Conservation (phyloP, 441 rosid genomes). For the Rhodomyrtus psidioides region DNA sequence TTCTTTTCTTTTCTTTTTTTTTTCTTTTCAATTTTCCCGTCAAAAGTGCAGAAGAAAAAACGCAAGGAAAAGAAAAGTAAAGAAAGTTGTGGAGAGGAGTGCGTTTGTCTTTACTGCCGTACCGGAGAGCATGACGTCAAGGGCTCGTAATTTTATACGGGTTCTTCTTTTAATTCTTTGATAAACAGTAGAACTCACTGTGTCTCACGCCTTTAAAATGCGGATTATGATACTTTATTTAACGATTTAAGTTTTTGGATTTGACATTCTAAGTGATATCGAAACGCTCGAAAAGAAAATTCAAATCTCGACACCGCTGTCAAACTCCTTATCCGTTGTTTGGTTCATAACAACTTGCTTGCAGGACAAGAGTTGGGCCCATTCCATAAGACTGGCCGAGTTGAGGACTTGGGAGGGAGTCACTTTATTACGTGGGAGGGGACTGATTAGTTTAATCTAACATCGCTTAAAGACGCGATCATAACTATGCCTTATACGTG, state of each 20-base stretch:
- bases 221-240: neutral
- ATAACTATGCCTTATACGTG: neutral
- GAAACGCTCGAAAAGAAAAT: accelerated
- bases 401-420: neutral
- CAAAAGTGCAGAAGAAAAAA: neutral
- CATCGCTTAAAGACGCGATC: neutral
- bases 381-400: neutral
- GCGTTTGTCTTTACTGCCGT: neutral
- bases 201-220: neutral
- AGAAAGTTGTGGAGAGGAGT: neutral
- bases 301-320: neutral
- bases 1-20: too few species aligned
- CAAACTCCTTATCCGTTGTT: neutral
- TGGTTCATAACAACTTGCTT: neutral
- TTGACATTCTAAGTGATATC: neutral
- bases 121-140: neutral
- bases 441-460: accelerated
- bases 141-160: neutral
- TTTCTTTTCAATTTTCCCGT: too few species aligned
- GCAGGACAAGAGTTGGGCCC: accelerated
- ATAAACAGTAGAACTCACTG: neutral
- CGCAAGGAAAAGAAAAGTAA: too few species aligned
- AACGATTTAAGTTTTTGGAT: too few species aligned
- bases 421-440: neutral
- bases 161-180: neutral